Evolutionary conservation across 305 asterid genomes (phyloP), one percentile per base, ranked within the genome.

Genomic region (Fraxinus latifolia): DNA sequence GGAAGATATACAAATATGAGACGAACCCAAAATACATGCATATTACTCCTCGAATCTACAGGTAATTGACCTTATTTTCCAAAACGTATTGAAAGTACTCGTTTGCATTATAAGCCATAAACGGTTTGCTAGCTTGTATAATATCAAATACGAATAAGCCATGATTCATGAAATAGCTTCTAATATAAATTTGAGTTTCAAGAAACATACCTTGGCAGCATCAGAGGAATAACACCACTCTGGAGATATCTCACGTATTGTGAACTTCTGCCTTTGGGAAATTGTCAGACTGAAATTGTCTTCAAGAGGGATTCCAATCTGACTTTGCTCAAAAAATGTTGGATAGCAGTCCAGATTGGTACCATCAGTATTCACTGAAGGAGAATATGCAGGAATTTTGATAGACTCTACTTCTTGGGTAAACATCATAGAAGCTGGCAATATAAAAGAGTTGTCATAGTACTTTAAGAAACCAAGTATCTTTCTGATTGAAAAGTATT

Each of bases 151-250:
- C 12, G 6, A 70, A 29, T 29, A n/a, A 31, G 25, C 76, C 5
- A 12, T 70, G 44, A 70, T 15, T 31, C 76, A 70, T 71, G 7
- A 12, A 84, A 37, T 78, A 83, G 81, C 50, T 73, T 77, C 75
- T 74, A 74, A 34, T 65, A 60, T 34, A 47, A 78, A 76, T 67
- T 71, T 74, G 19, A 25, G 76, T 82, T 70, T 80, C 70, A 55
- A 4, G 82, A 71, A 3, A 67, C 4, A 67, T 67, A 58, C 98
- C 96, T 96, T 96, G 60, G 97, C 88, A 55, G 88, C 83, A 89
- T 95, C 99, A 3, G 94, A 88, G 78, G 97, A 83, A 88, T 92
- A 95, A 77, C 96, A 96, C 99, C 99, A 96, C 77, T 95, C 97
- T 60, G 99, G 99, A 72, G 91, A 92, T 86, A 96, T 88, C 85